A percentile compares a stretch with the other conserved stretches of the same genome.
Conservation (phyloP, 192 early-diverging fungal species). For the Coemansia aciculifera region DNA sequence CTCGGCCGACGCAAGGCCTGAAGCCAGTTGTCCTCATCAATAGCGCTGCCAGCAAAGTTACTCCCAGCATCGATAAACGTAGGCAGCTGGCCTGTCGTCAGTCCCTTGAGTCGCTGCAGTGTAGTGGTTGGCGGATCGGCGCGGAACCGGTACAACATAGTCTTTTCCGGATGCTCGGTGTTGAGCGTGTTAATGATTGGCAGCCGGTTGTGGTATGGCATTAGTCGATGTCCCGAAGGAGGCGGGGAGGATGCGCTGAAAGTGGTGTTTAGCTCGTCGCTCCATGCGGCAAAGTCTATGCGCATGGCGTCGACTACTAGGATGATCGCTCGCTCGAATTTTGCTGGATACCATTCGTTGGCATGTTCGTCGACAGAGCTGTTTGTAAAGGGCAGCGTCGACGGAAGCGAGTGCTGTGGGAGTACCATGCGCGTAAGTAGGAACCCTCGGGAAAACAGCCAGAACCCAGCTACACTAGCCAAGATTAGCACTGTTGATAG, state of each 20-base stretch:
- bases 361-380: not conserved
- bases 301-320: constrained; percentile 75
- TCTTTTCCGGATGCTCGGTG: constrained; percentile 52
- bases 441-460: constrained; percentile 72
- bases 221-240: not conserved
- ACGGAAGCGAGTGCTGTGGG: constrained; percentile 53
- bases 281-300: constrained; percentile 64
- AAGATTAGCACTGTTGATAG: constrained; percentile 19
- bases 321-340: constrained; percentile 64
- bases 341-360: constrained; percentile 45
- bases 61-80: constrained; percentile 79
- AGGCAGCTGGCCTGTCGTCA: constrained; percentile 79
- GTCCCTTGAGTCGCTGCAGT: constrained; percentile 76
- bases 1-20: constrained; percentile 53
- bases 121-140: constrained; percentile 83
- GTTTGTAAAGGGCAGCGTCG: constrained; percentile 12
- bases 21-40: constrained; percentile 79
- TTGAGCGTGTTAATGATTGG: constrained; percentile 56
- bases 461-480: constrained; percentile 51
- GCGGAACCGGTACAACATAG: constrained; percentile 67
- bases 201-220: constrained; percentile 46
- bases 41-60: constrained; percentile 79
- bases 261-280: constrained; percentile 30
- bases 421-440: constrained; percentile 68
- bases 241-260: not conserved